Evolutionary conservation across 352 stramenopile species (phyloP).

Genomic region (Phytophthora capsici): DNA sequence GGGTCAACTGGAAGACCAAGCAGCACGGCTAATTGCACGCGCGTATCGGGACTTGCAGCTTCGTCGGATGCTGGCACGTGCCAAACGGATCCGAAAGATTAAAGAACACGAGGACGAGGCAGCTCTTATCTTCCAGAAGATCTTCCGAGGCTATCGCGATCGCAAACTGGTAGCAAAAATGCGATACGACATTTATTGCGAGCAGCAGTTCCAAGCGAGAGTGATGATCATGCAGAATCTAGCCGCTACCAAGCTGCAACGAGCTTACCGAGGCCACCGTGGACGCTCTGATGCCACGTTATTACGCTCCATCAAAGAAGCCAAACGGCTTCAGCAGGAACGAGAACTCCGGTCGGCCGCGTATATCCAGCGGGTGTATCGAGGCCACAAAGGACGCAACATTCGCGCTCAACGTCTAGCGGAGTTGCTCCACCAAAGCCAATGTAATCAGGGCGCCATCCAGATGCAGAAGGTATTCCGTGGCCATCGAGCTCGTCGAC

Average conservation of each 20-base stretch:
- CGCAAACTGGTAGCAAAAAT: conserved; percentile 51
- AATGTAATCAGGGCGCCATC: conserved; percentile 54
- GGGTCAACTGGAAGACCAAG: conserved; percentile 35
- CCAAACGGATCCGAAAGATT: conserved; percentile 61
- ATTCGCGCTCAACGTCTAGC: conserved; percentile 50
- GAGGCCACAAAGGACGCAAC: conserved; percentile 65
- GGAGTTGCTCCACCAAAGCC: conserved; percentile 55
- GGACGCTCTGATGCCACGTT: conserved; percentile 59
- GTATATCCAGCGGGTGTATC: conserved; percentile 83
- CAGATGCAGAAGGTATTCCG: conserved; percentile 79
- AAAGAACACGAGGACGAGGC: conserved; percentile 62
- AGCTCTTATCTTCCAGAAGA: conserved; percentile 76
- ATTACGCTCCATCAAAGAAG: conserved; percentile 54
- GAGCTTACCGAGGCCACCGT: conserved; percentile 66
- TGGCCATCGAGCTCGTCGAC: conserved; percentile 54
- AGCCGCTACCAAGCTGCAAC: conserved; percentile 74
- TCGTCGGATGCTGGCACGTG: conserved; percentile 53
- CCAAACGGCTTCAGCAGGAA: conserved; percentile 49
- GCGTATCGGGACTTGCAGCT: conserved; percentile 64
- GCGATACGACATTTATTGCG: conserved; percentile 47
- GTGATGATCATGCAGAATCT: conserved; percentile 66
- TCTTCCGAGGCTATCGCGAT: conserved; percentile 71
- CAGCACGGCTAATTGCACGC: conserved; percentile 47
- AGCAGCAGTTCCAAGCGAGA: conserved; percentile 59
- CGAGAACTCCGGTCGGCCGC: conserved; percentile 48